These are phyloP conservation scores for Monosporascus sp. DNA, from an alignment of 2,329 filamentous ascomycete species.

Conservation along the genomic window DNA sequence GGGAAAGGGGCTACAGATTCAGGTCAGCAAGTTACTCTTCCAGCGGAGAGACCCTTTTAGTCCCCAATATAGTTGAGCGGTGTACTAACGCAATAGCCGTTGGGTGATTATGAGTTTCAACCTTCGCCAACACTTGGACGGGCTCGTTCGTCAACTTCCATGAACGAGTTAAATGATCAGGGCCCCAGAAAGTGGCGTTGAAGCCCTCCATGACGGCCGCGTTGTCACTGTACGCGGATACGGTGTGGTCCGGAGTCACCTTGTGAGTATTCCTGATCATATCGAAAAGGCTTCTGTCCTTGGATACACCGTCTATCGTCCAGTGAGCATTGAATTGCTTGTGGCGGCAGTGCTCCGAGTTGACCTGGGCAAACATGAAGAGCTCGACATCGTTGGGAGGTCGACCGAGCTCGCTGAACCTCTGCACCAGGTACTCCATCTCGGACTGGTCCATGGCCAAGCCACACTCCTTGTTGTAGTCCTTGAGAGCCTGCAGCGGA, in stretches of 20 bases:
- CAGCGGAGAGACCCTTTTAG: no score
- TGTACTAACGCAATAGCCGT: constrained; percentile 69
- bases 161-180: constrained; percentile 76
- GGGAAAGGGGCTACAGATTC: constrained; percentile 36
- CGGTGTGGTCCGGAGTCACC: constrained; percentile 71
- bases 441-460: constrained; percentile 83
- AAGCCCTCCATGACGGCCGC: constrained; percentile 83
- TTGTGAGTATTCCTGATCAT: constrained; percentile 98
- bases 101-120: constrained; percentile 96
- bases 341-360: constrained; percentile 71
- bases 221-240: constrained; percentile 96
- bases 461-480: constrained; percentile 79
- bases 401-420: constrained; percentile 58
- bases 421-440: constrained; percentile 89
- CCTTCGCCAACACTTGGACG: constrained; percentile 85
- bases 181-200: constrained; percentile 75
- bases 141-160: constrained; percentile 85
- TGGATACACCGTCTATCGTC: constrained; percentile 83
- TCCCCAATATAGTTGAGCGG: no score
- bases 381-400: constrained; percentile 75
- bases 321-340: constrained; percentile 83
- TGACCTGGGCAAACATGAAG: constrained; percentile 99
- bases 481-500: constrained; percentile 67
- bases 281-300: constrained; percentile 77
- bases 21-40: background rate